A percentile compares a stretch with the other conserved stretches of the same genome.
These are phyloP conservation scores for Triticum timopheevii DNA, from an alignment of 176 grass and related monocot species.

Conservation along the genomic window DNA sequence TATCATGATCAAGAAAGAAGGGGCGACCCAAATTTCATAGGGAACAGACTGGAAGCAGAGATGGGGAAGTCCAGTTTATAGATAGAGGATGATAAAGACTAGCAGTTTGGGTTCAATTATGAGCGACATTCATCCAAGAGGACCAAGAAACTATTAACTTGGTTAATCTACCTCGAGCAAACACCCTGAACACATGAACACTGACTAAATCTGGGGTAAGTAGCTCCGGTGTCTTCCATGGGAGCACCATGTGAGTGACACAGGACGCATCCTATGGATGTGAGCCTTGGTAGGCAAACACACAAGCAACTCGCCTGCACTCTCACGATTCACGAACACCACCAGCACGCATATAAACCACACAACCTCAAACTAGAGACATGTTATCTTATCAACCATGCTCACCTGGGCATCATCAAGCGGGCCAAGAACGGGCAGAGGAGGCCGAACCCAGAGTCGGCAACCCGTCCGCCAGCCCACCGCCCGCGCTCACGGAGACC, in stretches of 20 bases:
- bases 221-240: not conserved
- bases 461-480: not conserved
- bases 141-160: not conserved
- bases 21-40: not conserved
- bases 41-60: not conserved
- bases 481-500: not conserved
- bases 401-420: constrained; percentile 25
- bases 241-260: not conserved
- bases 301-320: not conserved
- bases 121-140: not conserved
- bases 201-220: not conserved
- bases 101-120: not conserved
- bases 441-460: not conserved
- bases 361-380: not conserved
- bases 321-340: not conserved
- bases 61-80: not conserved
- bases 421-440: not conserved
- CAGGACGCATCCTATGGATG: not conserved
- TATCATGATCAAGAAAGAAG: not conserved
- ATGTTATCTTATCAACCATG: not conserved
- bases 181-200: not conserved
- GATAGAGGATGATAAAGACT: not conserved
- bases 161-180: not conserved
- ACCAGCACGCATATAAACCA: not conserved
- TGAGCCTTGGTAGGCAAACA: not conserved